Base-by-base conservation (phyloP, 495 filamentous ascomycete genomes). In the Chaetomium fimeti region DNA sequence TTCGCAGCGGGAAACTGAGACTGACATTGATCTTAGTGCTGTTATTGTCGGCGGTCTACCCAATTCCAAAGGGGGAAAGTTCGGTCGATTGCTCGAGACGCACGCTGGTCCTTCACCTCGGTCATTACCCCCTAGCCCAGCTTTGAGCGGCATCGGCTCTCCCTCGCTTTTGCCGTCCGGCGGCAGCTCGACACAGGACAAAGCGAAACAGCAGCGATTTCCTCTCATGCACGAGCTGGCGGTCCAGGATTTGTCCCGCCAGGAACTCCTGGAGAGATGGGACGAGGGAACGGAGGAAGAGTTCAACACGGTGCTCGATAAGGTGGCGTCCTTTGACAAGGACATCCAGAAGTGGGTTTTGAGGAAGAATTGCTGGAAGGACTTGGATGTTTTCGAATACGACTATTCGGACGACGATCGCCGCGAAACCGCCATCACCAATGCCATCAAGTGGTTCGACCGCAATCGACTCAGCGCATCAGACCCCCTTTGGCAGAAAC, bases 371-470 rank as follows among this genome's bases (percentile, higher is more conserved):
- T 80, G 80, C 48, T 96, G 88, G 80, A 91, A 89, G 69, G 92
- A 96, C 62, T 79, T 97, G 32, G 89, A 96, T 71, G 83, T 91
- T 20, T 96, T 88, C 83, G 84, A 84, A 16, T 94, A 91, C 73
- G 79, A 83, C 8, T 94, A 93, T 72, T 78, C 79, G 18, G 83
- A 74, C 27, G 74, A 83, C 36, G 84, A 86, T 38, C 89, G 93
- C 67, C 87, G 92, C 28, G 81, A 92, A 69, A 80, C 82, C 15
- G 92, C 90, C 15, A 93, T 96, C 73, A 87, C 93, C 68, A 91
- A 89, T 70, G 90, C 91, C n/a, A 84, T 95, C 58, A 87, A 83
- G 43, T 83, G 88, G 27, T 96, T 89, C 68, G 92, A 97, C 78
- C 86, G 88, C 60, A 81, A 88, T 78, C 85, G 92, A 6, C 75